Percentiles rank a stretch among this genome's conserved stretches.
phyloP scores from a whole-genome alignment of 148 eudicot genomes.

The Amaranthus hypochondriacus region DNA sequence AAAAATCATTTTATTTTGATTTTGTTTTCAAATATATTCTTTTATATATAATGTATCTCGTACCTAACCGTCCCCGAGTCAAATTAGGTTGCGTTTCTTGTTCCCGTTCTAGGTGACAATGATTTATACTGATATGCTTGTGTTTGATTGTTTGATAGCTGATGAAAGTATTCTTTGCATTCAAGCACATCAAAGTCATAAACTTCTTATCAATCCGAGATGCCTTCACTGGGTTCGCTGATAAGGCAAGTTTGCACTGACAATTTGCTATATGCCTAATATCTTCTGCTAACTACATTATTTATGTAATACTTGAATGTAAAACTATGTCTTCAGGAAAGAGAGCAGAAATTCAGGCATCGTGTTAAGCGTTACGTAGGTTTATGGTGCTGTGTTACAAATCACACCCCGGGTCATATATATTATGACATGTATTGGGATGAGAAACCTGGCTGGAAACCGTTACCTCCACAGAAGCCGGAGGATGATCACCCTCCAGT shows the following conservation, averaged over 20 bases:
- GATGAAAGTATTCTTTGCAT: constrained; percentile 45
- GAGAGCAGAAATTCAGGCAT: constrained; percentile 65
- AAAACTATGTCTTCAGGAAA: constrained; percentile 34
- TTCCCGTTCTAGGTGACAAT: too few relatives aligned
- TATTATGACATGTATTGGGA: constrained; percentile 98
- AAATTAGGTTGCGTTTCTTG: too few relatives aligned
- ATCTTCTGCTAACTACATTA: not conserved
- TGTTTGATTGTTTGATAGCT: constrained; percentile 36
- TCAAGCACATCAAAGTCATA: constrained; percentile 73
- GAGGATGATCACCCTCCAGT: constrained; percentile 87
- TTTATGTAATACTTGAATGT: constrained; percentile 2
- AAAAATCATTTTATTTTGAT: too few relatives aligned
- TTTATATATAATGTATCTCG: too few relatives aligned
- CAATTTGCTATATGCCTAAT: not conserved
- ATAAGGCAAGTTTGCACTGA: constrained; percentile 48
- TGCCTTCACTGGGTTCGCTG: constrained; percentile 71
- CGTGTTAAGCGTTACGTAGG: constrained; percentile 80
- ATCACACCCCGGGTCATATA: constrained; percentile 77
- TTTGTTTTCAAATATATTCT: too few relatives aligned
- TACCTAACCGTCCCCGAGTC: too few relatives aligned
- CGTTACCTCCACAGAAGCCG: constrained; percentile 67
- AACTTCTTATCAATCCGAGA: constrained; percentile 83
- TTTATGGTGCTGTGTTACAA: constrained; percentile 85
- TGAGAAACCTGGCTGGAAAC: constrained; percentile 92
- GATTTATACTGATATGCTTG: too few relatives aligned